Base-by-base conservation (phyloP, 1,139 yeast species). In the Diutina ranongensis region DNA sequence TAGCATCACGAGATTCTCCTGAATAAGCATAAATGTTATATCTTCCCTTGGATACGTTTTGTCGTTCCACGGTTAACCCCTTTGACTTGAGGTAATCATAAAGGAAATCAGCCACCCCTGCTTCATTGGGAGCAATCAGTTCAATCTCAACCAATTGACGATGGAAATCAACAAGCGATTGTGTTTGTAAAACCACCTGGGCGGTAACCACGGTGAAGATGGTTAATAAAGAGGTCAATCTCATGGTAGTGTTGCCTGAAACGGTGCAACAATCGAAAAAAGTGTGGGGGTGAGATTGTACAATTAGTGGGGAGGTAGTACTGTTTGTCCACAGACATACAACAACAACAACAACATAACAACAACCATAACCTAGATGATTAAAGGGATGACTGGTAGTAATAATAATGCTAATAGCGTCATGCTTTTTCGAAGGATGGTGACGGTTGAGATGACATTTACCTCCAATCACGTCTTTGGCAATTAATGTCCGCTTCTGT, bases 11-110 rank as follows among this genome's bases (percentile, higher is more conserved):
- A 2, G 54, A 51, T 2, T 53, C 45, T 1, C 80, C 80, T 19
- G 60, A 52, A 55, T 78, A 80, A 4, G 85, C 85, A 55, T 75
- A 81, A 25, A 81, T 62, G 53, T 80, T 80, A 53, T 63, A 63
- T 45, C 82, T 64, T 5, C 58, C 58, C 2, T 50, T 51, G 35
- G 35, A 45, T 5, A 57, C 58, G 20, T 33, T 21, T 46, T 58
- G 71, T 28, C 61, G 49, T 52, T 76, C 80, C 1, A 80, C 82
- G 1, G 76, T 71, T 48, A 76, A 67, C 0, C 80, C 80, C 12
- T 60, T 63, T 0, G 52, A 46, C 36, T 57, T 51, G 40, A 76
- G 55, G 47, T 52, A 70, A 4, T 52, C 46, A 20, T 58, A 45
- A 2, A 48, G 44, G 45, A 44, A 47, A 8, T 31, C 38, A 16